Conservation (phyloP, 2,329 filamentous ascomycete genomes). For the Hypoxylon sp. region DNA sequence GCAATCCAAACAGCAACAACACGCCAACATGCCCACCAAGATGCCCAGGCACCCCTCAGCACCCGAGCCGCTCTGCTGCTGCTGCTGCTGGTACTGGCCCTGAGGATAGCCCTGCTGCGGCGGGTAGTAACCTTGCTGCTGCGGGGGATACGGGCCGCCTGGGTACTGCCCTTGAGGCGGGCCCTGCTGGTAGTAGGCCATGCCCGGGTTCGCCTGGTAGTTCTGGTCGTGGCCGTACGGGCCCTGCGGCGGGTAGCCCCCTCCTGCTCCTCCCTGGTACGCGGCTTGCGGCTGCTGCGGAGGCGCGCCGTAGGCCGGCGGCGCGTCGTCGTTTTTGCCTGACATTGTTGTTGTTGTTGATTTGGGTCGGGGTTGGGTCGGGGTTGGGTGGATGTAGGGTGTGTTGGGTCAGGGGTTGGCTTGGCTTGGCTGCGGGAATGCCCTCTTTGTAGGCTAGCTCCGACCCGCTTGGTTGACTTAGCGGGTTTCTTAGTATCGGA, state of each 20-base stretch:
- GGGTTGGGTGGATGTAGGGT: conserved; percentile 6
- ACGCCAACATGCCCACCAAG: conserved; percentile 67
- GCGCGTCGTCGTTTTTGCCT: conserved; percentile 62
- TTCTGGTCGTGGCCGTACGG: conserved; percentile 41
- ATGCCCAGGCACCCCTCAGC: conserved; percentile 59
- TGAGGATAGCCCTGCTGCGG: conserved; percentile 55
- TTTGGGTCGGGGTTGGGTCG: not conserved
- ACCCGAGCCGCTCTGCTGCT: conserved; percentile 21
- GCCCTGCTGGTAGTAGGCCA: conserved; percentile 62
- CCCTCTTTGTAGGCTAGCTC: not conserved
- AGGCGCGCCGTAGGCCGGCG: conserved; percentile 64
- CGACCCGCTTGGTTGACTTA: conserved; percentile 5
- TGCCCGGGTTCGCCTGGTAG: conserved; percentile 60
- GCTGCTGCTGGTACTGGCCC: conserved; percentile 53
- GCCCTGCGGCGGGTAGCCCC: conserved; percentile 46
- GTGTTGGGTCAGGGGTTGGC: not conserved
- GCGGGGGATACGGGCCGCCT: conserved; percentile 27
- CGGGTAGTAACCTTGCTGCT: conserved; percentile 52
- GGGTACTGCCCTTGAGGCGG: conserved; percentile 55
- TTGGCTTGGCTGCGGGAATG: not conserved
- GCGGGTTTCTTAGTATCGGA: not conserved
- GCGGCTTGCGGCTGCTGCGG: conserved; percentile 63
- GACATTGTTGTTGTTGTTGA: conserved; percentile 56
- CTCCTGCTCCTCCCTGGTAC: conserved; percentile 52
- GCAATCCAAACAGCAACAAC: conserved; percentile 71